Conservation (phyloP, 1,284 basidiomycete species). For the Trametes polyzona region DNA sequence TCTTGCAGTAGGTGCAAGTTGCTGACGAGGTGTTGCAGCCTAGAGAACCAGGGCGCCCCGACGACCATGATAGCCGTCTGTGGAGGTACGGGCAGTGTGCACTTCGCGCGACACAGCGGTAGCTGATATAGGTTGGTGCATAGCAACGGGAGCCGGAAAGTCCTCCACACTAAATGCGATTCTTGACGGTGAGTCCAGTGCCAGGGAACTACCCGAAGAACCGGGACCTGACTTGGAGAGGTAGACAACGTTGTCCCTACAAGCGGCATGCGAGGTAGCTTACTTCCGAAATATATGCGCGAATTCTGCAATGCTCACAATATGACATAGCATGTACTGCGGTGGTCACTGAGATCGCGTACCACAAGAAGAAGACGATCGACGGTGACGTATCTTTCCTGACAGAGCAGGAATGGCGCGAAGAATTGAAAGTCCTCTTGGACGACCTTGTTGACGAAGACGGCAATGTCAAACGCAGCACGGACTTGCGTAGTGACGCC, state of each 20-base stretch:
- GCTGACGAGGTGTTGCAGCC: conserved; percentile 34
- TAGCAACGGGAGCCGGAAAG: conserved; percentile 66
- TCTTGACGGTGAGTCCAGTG: conserved; percentile 47
- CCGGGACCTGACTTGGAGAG: conserved; percentile 11
- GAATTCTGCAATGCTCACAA: conserved; percentile 11
- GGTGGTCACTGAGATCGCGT: conserved; percentile 64
- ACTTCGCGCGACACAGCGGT: neutral
- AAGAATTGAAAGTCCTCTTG: conserved; percentile 56
- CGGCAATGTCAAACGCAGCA: conserved; percentile 54
- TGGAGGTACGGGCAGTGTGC: conserved; percentile 45
- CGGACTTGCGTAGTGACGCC: conserved; percentile 59
- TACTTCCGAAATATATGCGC: neutral
- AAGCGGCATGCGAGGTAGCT: conserved; percentile 62
- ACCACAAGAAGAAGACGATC: conserved; percentile 57
- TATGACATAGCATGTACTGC: conserved; percentile 59
- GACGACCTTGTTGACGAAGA: conserved; percentile 63
- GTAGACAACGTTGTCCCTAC: conserved; percentile 66
- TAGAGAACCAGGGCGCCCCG: conserved; percentile 52
- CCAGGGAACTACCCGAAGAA: conserved; percentile 9
- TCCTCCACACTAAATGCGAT: conserved; percentile 63
- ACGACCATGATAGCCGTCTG: conserved; percentile 64
- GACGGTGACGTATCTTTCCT: conserved; percentile 64
- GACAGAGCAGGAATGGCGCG: conserved; percentile 56
- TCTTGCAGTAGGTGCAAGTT: neutral
- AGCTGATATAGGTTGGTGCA: neutral